A percentile compares a stretch with the other conserved stretches of the same genome.
Evolutionary conservation across 768 basidiomycete genomes (phyloP).

Genomic region (Porpolomopsis calyptriformis): DNA sequence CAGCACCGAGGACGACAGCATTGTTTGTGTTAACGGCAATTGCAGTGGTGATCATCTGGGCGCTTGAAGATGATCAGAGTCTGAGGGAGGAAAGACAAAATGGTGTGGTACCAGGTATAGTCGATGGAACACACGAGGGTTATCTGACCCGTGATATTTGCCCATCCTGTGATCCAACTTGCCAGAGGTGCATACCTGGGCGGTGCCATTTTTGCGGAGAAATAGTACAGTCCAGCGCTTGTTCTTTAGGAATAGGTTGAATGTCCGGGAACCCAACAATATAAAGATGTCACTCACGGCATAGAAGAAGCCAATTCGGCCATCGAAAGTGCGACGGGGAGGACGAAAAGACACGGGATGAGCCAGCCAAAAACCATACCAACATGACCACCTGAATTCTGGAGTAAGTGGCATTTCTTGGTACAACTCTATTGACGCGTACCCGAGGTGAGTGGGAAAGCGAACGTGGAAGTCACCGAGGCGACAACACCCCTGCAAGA

Average conservation of each 20-base stretch:
- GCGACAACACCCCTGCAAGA: slow-evolving; percentile 67
- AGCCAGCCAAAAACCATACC: slow-evolving; percentile 74
- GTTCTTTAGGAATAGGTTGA: slow-evolving; percentile 35
- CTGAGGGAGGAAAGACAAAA: neutral
- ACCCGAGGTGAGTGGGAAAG: slow-evolving; percentile 55
- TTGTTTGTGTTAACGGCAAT: slow-evolving; percentile 53
- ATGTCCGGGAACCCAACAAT: neutral
- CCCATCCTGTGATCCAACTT: slow-evolving; percentile 46
- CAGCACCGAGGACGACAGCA: slow-evolving; percentile 37
- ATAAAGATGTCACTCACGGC: slow-evolving; percentile 41
- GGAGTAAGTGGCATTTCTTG: neutral
- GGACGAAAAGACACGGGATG: slow-evolving; percentile 58
- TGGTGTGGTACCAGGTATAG: slow-evolving; percentile 39
- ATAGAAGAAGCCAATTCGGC: slow-evolving; percentile 65
- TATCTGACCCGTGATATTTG: slow-evolving; percentile 54
- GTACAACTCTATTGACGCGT: slow-evolving; percentile 10
- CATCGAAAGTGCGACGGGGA: slow-evolving; percentile 59
- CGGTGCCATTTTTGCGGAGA: slow-evolving; percentile 65
- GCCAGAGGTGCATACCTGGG: slow-evolving; percentile 49
- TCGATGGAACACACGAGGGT: slow-evolving; percentile 67
- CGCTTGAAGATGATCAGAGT: slow-evolving; percentile 14
- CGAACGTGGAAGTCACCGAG: slow-evolving; percentile 55
- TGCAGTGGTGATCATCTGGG: slow-evolving; percentile 69
- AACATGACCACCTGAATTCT: slow-evolving; percentile 53
- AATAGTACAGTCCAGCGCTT: slow-evolving; percentile 71